Evolutionary conservation across 805 yeast species (phyloP), one percentile per base, ranked within the genome.

Genomic region (Starmerella sirachaensis): DNA sequence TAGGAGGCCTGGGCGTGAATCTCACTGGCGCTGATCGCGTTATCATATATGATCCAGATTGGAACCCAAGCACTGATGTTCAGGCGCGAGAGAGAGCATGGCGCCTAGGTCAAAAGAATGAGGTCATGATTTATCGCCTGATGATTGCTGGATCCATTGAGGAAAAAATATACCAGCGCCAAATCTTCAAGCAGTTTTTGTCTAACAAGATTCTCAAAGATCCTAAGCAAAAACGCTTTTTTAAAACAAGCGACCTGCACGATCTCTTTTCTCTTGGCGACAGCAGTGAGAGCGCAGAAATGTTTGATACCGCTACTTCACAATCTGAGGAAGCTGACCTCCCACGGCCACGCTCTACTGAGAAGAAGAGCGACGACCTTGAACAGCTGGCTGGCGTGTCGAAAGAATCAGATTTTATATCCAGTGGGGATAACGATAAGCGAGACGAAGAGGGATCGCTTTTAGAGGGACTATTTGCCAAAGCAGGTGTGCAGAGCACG

Each of bases 61-160:
- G 98, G 98, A 88, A 88, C 53, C 98, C 98, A 1, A 84, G 95
- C 1, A 91, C 97, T 0, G 98, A 88, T 62, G 69, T 86, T 42
- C 98, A 88, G 59, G 98, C 98, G 0, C 66, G 97, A 42, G 98
- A 88, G 56, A 62, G 98, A 33, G 96, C 97, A 0, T 91, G 97
- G 97, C 66, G 98, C 47, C 66, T 88, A 45, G 98, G 98, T 1
- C 98, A 88, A 57, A 86, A 80, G 55, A 74, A 77, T 41, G 94
- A 86, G 49, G 96, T 88, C 7, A 74, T 85, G 6, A 86, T 88
- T 24, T 91, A 88, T 51, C 63, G 98, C 41, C 63, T 91, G 29
- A 84, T 91, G 82, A 81, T 85, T 30, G 84, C 95, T 2, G 96
- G 97, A 0, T 75, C 95, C 0, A 91, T 88, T 31, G 98, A 91